Evolutionary conservation across 768 basidiomycete genomes (phyloP).

Genomic region (Russula olivacea): DNA sequence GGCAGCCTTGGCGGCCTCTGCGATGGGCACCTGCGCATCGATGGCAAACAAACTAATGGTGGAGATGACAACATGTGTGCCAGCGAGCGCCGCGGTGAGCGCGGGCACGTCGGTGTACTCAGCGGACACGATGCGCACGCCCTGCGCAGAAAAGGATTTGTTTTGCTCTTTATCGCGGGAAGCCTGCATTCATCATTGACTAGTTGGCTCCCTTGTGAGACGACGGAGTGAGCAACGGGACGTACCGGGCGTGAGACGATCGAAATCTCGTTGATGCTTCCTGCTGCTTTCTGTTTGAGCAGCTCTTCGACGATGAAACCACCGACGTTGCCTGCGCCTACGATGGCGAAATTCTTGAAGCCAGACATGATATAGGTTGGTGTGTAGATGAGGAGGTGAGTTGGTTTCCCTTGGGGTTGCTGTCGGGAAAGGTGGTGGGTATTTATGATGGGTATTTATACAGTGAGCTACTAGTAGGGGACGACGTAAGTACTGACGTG

Average conservation of each 20-base stretch:
- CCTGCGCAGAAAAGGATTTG: slow-evolving; percentile 15
- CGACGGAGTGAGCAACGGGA: neutral
- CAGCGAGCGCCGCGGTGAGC: slow-evolving; percentile 19
- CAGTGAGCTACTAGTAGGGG: no score
- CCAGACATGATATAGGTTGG: slow-evolving; percentile 10
- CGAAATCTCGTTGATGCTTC: slow-evolving; percentile 11
- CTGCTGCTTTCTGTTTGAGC: slow-evolving; percentile 20
- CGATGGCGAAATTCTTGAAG: slow-evolving; percentile 21
- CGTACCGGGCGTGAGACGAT: slow-evolving; percentile 24
- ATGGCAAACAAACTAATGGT: slow-evolving; percentile 8
- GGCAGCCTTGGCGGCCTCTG: slow-evolving; percentile 24
- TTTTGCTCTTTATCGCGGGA: slow-evolving; percentile 10
- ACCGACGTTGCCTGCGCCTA: slow-evolving; percentile 24
- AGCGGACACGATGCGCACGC: slow-evolving; percentile 12
- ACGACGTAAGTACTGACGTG: neutral
- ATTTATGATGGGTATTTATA: slow-evolving; percentile 21
- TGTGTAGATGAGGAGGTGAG: neutral
- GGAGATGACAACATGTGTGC: slow-evolving; percentile 23
- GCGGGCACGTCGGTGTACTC: slow-evolving; percentile 16
- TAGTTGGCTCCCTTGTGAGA: neutral
- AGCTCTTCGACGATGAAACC: slow-evolving; percentile 23
- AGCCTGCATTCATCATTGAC: neutral
- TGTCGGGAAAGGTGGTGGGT: neutral
- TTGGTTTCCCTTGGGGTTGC: neutral
- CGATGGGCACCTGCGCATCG: slow-evolving; percentile 18